Percentiles rank a stretch among this genome's conserved stretches.
Evolutionary conservation across 768 basidiomycete species (phyloP).

Genomic region (Lactarius quietus): DNA sequence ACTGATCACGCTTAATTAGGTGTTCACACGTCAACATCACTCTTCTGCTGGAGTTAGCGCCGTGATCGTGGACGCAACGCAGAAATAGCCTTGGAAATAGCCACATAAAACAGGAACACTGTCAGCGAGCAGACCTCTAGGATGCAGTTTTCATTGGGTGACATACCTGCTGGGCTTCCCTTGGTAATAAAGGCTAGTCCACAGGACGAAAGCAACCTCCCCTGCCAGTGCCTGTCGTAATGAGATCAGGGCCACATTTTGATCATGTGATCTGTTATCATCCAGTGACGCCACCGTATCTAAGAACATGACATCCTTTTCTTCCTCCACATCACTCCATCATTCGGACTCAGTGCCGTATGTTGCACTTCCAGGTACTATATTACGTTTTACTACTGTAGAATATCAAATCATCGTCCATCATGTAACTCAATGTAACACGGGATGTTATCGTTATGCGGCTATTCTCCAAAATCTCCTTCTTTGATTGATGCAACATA

Average conservation of each 20-base stretch:
- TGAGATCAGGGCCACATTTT: too few relatives aligned
- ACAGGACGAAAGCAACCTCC: too few relatives aligned
- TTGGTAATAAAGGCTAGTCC: neutral
- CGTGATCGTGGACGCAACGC: neutral
- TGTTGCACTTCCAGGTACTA: too few relatives aligned
- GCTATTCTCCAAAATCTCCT: conserved; percentile 6
- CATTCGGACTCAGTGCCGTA: too few relatives aligned
- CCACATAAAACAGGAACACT: neutral
- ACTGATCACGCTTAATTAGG: neutral
- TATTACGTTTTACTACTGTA: neutral
- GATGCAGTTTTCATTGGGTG: neutral
- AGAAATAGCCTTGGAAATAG: too few relatives aligned
- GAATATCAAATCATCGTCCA: neutral
- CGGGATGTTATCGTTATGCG: neutral
- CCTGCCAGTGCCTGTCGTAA: too few relatives aligned
- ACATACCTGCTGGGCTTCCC: neutral
- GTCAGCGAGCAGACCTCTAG: neutral
- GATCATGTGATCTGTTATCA: too few relatives aligned
- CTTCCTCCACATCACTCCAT: too few relatives aligned
- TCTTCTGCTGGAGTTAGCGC: neutral
- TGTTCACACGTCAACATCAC: neutral
- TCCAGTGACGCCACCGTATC: too few relatives aligned
- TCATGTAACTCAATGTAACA: too few relatives aligned
- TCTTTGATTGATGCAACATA: conserved; percentile 35
- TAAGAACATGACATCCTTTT: too few relatives aligned